A percentile compares a stretch with the other conserved stretches of the same genome.
phyloP scores from a whole-genome alignment of 495 filamentous ascomycete genomes.

The Chaetomium cochliodes region DNA sequence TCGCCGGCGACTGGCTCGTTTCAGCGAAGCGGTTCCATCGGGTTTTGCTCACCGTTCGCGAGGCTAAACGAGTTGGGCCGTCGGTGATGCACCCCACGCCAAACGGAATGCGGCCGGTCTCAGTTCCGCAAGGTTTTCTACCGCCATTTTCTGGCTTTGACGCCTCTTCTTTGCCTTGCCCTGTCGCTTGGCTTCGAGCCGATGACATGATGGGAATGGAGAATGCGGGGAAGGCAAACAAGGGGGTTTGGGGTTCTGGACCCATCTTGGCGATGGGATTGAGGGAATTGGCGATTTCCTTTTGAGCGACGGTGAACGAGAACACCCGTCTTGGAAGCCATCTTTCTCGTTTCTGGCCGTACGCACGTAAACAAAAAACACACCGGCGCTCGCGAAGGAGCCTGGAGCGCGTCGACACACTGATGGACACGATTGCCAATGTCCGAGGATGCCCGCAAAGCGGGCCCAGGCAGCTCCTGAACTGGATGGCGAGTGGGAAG shows the following conservation, averaged over 20 bases:
- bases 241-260: conserved; percentile 10
- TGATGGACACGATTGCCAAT: conserved; percentile 10
- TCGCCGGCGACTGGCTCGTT: conserved; percentile 16
- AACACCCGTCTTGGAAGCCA: conserved; percentile 1
- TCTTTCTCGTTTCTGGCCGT: not conserved
- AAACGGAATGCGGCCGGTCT: not conserved
- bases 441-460: conserved; percentile 23
- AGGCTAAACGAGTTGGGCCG: conserved; percentile 14
- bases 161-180: not conserved
- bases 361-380: not conserved
- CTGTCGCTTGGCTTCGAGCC: not conserved
- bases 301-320: conserved; percentile 1
- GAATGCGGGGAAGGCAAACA: conserved; percentile 17
- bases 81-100: conserved; percentile 20
- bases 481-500: conserved; percentile 5
- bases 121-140: not conserved
- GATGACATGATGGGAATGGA: conserved; percentile 8
- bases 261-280: conserved; percentile 11
- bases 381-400: not conserved
- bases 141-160: conserved; percentile 2
- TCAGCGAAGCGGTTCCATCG: conserved; percentile 8
- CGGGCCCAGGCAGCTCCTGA: conserved; percentile 10
- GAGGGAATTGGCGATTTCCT: conserved; percentile 4
- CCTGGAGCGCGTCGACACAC: not conserved
- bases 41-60: not conserved